phyloP scores from a whole-genome alignment of 345 rosid genomes.

The Diplotaxis tenuifolia region DNA sequence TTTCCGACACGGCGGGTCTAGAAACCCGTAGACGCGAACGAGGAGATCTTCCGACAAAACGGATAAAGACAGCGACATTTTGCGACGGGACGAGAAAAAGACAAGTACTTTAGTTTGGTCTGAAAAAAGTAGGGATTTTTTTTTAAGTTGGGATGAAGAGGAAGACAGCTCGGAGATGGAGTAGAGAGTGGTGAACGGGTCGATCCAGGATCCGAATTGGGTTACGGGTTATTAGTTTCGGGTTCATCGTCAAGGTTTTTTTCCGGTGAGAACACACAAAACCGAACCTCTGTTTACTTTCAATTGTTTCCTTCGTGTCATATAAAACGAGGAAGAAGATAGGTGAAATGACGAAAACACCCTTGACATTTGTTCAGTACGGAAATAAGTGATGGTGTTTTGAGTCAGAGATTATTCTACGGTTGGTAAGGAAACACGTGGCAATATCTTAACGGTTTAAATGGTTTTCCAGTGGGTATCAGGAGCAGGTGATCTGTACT shows the following conservation, averaged over 20 bases:
- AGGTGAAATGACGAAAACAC: not conserved
- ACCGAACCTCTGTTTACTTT: not conserved
- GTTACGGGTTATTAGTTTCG: constrained; percentile 30
- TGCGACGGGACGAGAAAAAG: not conserved
- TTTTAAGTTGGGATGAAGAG: constrained; percentile 74
- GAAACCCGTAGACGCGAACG: constrained; percentile 45
- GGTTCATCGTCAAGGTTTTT: constrained; percentile 41
- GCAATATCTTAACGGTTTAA: not conserved
- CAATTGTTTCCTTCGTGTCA: not conserved
- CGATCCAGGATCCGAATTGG: constrained; percentile 40
- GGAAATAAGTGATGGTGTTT: constrained; percentile 9
- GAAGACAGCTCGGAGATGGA: constrained; percentile 74
- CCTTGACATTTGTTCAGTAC: constrained; percentile 2
- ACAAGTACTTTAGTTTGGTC: not conserved
- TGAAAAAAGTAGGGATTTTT: not conserved
- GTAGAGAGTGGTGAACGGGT: constrained; percentile 53
- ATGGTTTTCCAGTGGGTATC: not conserved
- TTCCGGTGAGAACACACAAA: constrained; percentile 11
- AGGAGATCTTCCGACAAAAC: constrained; percentile 77
- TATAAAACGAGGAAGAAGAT: not conserved
- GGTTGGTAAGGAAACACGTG: not conserved
- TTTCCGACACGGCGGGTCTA: constrained; percentile 53
- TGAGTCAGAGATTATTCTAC: not conserved
- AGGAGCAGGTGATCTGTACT: constrained; percentile 9
- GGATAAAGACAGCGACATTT: constrained; percentile 40